Evolutionary conservation across 1,139 yeast genomes (phyloP), one percentile per base, ranked within the genome.

Genomic region (Diutina siamensis): DNA sequence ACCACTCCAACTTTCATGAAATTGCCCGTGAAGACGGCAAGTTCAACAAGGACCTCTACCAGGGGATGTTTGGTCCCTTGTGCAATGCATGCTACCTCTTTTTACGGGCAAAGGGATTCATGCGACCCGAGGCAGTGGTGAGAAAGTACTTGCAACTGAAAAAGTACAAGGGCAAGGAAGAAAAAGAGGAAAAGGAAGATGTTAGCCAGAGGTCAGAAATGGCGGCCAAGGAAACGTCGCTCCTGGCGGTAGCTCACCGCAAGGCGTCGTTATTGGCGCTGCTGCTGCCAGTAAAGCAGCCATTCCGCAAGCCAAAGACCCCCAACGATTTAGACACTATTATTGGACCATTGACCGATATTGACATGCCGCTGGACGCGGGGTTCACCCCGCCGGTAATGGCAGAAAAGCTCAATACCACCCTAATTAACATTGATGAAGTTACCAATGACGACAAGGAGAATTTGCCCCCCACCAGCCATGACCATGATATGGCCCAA

Each of bases 311-410:
- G 17, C 42, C 32, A n/a, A 25, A 22, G 15, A 38, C 28, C 42
- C 31, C 28, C 10, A 67, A 58, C 1, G 66, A 63, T 44, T 57
- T 56, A 59, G 64, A 58, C 36, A 53, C 54, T 51, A 54, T 54
- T 9, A 57, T 73, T 46, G 78, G 77, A 0, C 80, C 80, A 8
- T 60, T 74, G 50, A 74, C 80, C 2, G 80, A 74, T 52, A 72
- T 74, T 34, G 80, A 74, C 55, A 57, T 70, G 44, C 74, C 74
- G 2, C 64, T 61, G 45, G 68, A 65, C 35, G 25, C 25, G 12
- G 40, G 40, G 13, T 20, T 35, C 18, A 25, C 42, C 28, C 32
- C 31, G 32, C 76, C 76, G 15, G 68, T 68, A 72, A 60, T 71
- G 58, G 76, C 76, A 2, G 68, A 74, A 5, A 71, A 71, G 52